These are phyloP conservation scores for Corymbia calophylla DNA, from an alignment of 441 rosid species.

Conservation along the genomic window DNA sequence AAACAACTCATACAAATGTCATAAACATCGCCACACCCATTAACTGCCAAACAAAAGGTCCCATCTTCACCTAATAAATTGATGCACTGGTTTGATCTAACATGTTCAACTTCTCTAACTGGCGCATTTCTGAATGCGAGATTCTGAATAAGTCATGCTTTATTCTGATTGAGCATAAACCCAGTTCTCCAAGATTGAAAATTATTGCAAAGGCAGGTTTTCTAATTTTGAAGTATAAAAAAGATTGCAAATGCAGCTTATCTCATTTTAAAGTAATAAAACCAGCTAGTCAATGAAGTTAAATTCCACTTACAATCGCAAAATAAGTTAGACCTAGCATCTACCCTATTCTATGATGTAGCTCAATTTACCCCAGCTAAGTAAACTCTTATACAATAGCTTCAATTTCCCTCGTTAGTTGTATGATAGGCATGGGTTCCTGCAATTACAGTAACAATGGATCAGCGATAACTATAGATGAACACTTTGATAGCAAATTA, in stretches of 20 bases:
- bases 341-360: neutral
- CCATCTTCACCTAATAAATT: neutral
- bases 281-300: neutral
- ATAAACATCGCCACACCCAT: neutral
- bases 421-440: neutral
- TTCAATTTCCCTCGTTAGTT: neutral
- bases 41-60: neutral
- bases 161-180: neutral
- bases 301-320: neutral
- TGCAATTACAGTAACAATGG: neutral
- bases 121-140: neutral
- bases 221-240: neutral
- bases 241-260: neutral
- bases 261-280: neutral
- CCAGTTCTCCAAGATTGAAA: neutral
- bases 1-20: neutral
- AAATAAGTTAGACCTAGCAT: neutral
- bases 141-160: neutral
- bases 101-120: neutral
- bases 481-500: neutral
- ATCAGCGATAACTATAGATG: neutral
- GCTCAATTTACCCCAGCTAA: neutral
- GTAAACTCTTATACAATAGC: neutral
- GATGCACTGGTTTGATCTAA: neutral
- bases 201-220: neutral